These are phyloP conservation scores for Dendrostoma leiphaemia DNA, from an alignment of 2,329 filamentous ascomycete species.

Conservation along the genomic window DNA sequence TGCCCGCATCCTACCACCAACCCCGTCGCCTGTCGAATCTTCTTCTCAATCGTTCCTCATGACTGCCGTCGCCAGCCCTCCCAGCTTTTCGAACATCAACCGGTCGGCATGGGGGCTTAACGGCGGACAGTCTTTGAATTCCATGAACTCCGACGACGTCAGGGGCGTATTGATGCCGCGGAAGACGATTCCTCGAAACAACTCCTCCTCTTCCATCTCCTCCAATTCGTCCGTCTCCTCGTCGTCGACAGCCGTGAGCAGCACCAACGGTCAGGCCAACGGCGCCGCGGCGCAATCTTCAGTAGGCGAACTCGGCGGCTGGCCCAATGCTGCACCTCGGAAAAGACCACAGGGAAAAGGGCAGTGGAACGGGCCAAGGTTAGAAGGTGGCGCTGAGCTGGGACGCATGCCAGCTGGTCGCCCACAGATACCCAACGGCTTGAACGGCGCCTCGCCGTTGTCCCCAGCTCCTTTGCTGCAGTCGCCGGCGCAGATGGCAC, in stretches of 20 bases:
- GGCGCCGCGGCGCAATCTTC: conserved; percentile 47
- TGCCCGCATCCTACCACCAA: conserved; percentile 22
- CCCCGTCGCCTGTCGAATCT: conserved; percentile 10
- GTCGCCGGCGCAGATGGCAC: conserved; percentile 35
- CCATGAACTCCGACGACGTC: conserved; percentile 81
- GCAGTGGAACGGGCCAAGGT: conserved; percentile 48
- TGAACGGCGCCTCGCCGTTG: conserved; percentile 40
- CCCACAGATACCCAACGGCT: conserved; percentile 38
- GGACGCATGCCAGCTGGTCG: conserved; percentile 37
- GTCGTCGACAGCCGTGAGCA: conserved; percentile 62
- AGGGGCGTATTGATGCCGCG: conserved; percentile 87
- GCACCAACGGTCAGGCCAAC: conserved; percentile 61
- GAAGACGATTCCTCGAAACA: conserved; percentile 81
- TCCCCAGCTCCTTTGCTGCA: conserved; percentile 36
- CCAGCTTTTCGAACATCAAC: conserved; percentile 61
- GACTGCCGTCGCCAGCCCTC: conserved; percentile 67
- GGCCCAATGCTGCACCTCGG: conserved; percentile 47
- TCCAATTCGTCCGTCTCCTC: conserved; percentile 60
- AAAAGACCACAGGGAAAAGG: conserved; percentile 52
- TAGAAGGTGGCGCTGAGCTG: conserved; percentile 47
- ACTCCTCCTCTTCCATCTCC: conserved; percentile 86
- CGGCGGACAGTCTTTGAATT: conserved; percentile 49
- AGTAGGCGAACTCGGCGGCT: conserved; percentile 48
- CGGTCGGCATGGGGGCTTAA: conserved; percentile 66
- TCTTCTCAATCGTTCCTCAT: conserved; percentile 43